A percentile compares a stretch with the other conserved stretches of the same genome.
These are phyloP conservation scores for Physcomitrellopsis africana DNA, from an alignment of 225 moss, liverwort and hornwort species.

Conservation along the genomic window DNA sequence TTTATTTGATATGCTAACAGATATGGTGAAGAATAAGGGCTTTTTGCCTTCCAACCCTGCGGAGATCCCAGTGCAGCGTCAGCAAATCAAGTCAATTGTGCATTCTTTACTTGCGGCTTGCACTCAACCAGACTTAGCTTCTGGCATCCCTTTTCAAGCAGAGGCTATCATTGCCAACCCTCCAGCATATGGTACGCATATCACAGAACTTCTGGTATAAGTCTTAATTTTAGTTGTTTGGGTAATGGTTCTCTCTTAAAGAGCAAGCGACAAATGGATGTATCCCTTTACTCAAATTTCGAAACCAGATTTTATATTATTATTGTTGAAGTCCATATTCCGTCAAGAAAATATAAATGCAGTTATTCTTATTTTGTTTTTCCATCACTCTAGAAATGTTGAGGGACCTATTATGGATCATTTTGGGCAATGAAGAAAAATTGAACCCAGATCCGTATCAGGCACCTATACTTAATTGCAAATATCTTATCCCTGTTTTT, in stretches of 20 bases:
- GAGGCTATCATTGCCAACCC: constrained; percentile 77
- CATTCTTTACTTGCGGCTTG: constrained; percentile 69
- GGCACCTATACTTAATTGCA: neutral
- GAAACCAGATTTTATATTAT: neutral
- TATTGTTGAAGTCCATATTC: constrained; percentile 3
- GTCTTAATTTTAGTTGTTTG: constrained; percentile 12
- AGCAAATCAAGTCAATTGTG: constrained; percentile 69
- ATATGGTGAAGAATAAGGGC: constrained; percentile 80
- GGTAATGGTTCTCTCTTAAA: neutral
- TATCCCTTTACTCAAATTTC: constrained; percentile 8
- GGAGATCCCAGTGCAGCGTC: constrained; percentile 62
- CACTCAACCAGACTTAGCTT: constrained; percentile 51
- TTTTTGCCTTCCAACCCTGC: constrained; percentile 68
- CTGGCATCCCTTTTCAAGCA: constrained; percentile 45
- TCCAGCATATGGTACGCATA: constrained; percentile 67
- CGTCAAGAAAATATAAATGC: neutral
- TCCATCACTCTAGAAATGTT: neutral
- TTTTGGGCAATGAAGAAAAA: no score
- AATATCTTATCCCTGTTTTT: neutral
- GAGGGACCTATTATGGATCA: no score
- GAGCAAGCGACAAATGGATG: neutral
- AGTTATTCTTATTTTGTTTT: neutral
- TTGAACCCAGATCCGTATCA: no score
- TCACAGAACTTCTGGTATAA: constrained; percentile 1
- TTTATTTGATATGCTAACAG: constrained; percentile 37